These are phyloP conservation scores for Naganishia sp. DNA, from an alignment of 1,284 basidiomycete species.

Conservation along the genomic window DNA sequence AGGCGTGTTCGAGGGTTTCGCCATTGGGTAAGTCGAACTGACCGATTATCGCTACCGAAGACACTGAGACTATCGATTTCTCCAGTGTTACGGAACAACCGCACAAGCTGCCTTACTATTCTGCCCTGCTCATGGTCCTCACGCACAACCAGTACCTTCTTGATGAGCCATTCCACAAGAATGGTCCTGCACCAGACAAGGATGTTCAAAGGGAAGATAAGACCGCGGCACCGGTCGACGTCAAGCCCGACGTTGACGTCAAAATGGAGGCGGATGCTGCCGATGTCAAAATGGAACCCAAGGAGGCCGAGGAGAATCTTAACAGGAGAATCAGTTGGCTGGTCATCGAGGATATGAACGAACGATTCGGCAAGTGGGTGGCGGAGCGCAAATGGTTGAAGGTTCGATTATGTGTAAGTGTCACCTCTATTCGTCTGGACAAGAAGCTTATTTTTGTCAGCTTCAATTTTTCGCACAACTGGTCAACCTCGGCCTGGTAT, in stretches of 20 bases:
- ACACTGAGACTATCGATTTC: background rate
- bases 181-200: background rate
- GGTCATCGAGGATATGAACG: slow-evolving; percentile 83
- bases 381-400: slow-evolving; percentile 87
- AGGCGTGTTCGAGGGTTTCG: slow-evolving; percentile 58
- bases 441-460: slow-evolving; percentile 53
- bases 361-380: slow-evolving; percentile 78
- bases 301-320: slow-evolving; percentile 19
- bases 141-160: slow-evolving; percentile 45
- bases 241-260: slow-evolving; percentile 10
- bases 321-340: slow-evolving; percentile 64
- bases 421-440: background rate
- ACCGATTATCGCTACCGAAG: background rate
- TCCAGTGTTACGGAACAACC: slow-evolving; percentile 79
- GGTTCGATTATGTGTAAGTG: slow-evolving; percentile 75
- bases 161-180: slow-evolving; percentile 34
- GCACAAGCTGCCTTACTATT: slow-evolving; percentile 86
- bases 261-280: slow-evolving; percentile 26
- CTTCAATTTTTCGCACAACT: slow-evolving; percentile 88
- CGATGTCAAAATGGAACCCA: slow-evolving; percentile 25
- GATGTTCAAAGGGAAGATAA: background rate
- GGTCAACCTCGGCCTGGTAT: slow-evolving; percentile 71
- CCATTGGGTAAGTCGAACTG: slow-evolving; percentile 18
- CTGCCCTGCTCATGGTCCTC: slow-evolving; percentile 72
- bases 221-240: background rate